Evolutionary conservation across 2,329 filamentous ascomycete genomes (phyloP).

Genomic region (Didymosphaeria variabile): DNA sequence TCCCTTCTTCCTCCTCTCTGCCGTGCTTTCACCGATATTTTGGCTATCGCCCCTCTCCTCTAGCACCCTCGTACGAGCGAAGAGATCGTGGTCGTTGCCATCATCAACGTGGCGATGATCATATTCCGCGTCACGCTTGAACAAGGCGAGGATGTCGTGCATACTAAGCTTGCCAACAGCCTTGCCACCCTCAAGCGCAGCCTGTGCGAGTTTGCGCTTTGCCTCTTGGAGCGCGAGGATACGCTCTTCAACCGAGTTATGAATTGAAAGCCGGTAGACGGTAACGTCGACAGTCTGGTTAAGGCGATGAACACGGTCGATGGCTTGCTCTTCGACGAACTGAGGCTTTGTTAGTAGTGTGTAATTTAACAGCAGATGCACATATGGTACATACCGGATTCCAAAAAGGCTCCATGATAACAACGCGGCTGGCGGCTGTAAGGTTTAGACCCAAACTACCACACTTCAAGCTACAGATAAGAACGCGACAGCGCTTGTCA

Average conservation of each 20-base stretch:
- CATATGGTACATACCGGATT: constrained; percentile 73
- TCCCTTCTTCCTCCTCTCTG: constrained; percentile 39
- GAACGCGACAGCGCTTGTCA: constrained; percentile 77
- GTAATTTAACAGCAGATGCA: constrained; percentile 3
- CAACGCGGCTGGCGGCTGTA: constrained; percentile 89
- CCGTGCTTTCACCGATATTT: constrained; percentile 26
- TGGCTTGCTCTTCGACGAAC: constrained; percentile 98
- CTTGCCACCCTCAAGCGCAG: constrained; percentile 85
- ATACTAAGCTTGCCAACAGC: constrained; percentile 86
- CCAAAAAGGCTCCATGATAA: constrained; percentile 98
- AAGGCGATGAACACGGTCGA: constrained; percentile 97
- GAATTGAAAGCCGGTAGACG: constrained; percentile 92
- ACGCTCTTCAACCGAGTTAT: constrained; percentile 86
- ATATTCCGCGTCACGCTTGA: constrained; percentile 73
- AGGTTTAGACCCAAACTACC: constrained; percentile 92
- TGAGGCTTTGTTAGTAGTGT: constrained; percentile 44
- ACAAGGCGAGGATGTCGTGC: constrained; percentile 92
- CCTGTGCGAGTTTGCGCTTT: constrained; percentile 89
- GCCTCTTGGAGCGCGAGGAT: constrained; percentile 95
- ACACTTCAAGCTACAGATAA: constrained; percentile 94
- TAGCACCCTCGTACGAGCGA: constrained; percentile 44
- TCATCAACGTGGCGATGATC: constrained; percentile 56
- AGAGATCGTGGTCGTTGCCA: constrained; percentile 42
- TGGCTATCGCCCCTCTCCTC: constrained; percentile 23
- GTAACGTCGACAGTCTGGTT: constrained; percentile 95